A percentile compares a stretch with the other conserved stretches of the same genome.
Evolutionary conservation across 345 rosid species (phyloP).

Genomic region (Anacardium occidentale): DNA sequence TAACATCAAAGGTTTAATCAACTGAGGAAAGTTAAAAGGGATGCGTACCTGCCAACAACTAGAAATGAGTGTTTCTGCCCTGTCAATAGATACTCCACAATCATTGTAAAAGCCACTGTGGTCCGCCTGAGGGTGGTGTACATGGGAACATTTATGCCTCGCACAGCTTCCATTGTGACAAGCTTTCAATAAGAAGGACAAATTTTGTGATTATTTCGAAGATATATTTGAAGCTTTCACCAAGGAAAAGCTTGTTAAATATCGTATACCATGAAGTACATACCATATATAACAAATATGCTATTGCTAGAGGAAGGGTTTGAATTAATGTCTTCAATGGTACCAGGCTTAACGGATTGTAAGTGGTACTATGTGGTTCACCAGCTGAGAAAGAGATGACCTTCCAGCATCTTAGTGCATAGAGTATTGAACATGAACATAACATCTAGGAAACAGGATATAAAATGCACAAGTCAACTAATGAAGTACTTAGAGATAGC

Average conservation of each 20-base stretch:
- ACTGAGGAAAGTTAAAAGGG: constrained; percentile 17
- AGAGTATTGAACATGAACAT: constrained; percentile 48
- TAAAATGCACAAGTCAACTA: constrained; percentile 11
- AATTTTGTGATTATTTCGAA: constrained; percentile 1
- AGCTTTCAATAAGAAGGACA: constrained; percentile 37
- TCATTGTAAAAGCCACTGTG: constrained; percentile 67
- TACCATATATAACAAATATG: constrained; percentile 67
- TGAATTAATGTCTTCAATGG: constrained; percentile 41
- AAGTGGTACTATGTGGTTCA: constrained; percentile 29
- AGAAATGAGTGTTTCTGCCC: constrained; percentile 52
- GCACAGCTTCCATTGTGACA: constrained; percentile 75
- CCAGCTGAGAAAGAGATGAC: constrained; percentile 43
- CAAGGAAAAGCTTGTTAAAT: background rate
- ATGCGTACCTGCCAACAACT: constrained; percentile 53
- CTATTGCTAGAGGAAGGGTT: constrained; percentile 47
- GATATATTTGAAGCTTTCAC: background rate
- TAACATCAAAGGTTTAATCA: background rate
- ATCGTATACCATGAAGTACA: constrained; percentile 3
- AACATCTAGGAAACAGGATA: constrained; percentile 36
- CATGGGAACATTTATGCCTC: constrained; percentile 74
- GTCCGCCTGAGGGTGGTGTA: constrained; percentile 78
- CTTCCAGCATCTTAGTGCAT: constrained; percentile 47
- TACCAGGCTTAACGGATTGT: constrained; percentile 34
- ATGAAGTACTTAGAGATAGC: constrained; percentile 1
- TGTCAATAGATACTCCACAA: constrained; percentile 54